Conservation (phyloP, 2,329 filamentous ascomycete species). For the Cytospora schulzeri region DNA sequence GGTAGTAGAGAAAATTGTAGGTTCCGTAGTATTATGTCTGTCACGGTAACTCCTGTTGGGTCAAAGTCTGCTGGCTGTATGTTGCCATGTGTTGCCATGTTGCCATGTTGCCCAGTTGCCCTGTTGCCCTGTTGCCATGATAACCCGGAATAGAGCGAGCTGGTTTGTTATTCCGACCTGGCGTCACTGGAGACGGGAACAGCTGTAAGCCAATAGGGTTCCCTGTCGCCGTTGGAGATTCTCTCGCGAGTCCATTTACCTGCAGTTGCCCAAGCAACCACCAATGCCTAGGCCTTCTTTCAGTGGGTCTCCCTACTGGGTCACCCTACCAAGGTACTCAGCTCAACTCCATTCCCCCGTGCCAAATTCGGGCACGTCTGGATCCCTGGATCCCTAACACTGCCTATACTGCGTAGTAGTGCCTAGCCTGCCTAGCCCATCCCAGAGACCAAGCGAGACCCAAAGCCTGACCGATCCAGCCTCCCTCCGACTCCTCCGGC, state of each 20-base stretch:
- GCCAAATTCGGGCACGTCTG: not conserved
- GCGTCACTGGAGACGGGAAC: slow-evolving; percentile 3
- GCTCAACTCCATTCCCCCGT: not conserved
- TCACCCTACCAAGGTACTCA: not conserved
- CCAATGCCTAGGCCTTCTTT: not conserved
- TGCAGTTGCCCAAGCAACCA: slow-evolving; percentile 12
- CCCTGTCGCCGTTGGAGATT: slow-evolving; percentile 2
- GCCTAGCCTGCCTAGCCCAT: not conserved
- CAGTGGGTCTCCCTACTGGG: not conserved
- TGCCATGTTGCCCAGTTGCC: too few relatives aligned
- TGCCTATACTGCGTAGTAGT: not conserved
- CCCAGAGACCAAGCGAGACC: not conserved
- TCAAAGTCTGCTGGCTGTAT: not conserved
- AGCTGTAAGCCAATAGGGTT: slow-evolving; percentile 17
- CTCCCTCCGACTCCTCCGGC: not conserved
- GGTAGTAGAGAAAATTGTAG: too few relatives aligned
- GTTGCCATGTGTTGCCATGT: not conserved
- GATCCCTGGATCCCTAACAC: not conserved
- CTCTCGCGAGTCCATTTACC: not conserved
- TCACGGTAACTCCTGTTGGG: not conserved
- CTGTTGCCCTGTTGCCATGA: not conserved
- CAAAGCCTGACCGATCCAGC: not conserved
- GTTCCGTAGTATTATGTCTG: not conserved
- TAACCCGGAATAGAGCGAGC: slow-evolving; percentile 1
- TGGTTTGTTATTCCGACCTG: slow-evolving; percentile 25